Conservation (phyloP, 805 yeast species). For the Candida sithepensis region DNA sequence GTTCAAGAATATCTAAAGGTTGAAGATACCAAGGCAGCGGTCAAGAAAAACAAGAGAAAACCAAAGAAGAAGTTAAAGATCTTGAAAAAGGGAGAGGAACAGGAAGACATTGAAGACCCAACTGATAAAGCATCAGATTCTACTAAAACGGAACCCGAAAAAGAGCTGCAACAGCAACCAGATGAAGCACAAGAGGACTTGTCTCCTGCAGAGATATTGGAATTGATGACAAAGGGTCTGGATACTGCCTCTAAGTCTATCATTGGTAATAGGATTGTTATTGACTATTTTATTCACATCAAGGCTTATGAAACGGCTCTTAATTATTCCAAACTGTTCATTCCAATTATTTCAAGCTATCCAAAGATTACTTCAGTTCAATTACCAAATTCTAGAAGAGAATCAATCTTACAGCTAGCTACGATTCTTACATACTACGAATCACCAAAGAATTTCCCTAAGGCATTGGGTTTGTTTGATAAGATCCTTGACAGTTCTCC, state of each 20-base stretch:
- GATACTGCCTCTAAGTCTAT: constrained; percentile 38
- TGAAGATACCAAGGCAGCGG: constrained; percentile 3
- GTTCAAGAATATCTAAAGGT: constrained; percentile 23
- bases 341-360: constrained; percentile 48
- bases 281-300: constrained; percentile 54
- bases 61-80: constrained; percentile 14
- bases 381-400: constrained; percentile 51
- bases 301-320: constrained; percentile 64
- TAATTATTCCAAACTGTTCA: constrained; percentile 56
- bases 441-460: constrained; percentile 80
- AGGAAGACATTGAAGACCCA: constrained; percentile 18
- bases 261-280: constrained; percentile 62
- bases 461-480: constrained; percentile 72
- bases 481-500: constrained; percentile 44
- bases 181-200: constrained; percentile 9
- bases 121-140: constrained; percentile 3
- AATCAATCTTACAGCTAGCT: constrained; percentile 64
- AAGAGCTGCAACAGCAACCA: constrained; percentile 2
- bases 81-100: constrained; percentile 6
- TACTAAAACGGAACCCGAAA: constrained; percentile 18
- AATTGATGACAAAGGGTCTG: constrained; percentile 38
- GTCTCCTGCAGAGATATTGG: constrained; percentile 36
- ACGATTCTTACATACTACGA: constrained; percentile 78
- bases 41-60: constrained; percentile 10
- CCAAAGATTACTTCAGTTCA: constrained; percentile 44